Evolutionary conservation across 768 basidiomycete species (phyloP).

Genomic region (Boletus vinaceobasis): DNA sequence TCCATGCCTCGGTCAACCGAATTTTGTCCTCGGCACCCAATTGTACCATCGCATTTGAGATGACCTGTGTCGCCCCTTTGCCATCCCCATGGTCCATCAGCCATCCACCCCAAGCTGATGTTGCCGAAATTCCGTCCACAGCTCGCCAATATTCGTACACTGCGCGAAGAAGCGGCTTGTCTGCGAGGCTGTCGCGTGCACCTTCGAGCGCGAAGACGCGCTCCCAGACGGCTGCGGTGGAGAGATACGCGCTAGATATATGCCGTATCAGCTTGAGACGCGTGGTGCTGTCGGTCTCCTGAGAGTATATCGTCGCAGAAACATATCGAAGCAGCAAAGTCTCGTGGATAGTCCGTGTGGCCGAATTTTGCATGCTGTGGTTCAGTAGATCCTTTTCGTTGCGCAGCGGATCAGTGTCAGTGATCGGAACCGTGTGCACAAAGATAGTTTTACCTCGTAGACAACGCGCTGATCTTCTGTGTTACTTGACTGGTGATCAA

Average conservation of each 20-base stretch:
- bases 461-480: constrained; percentile 18
- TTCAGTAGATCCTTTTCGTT: constrained; percentile 39
- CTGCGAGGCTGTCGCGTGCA: constrained; percentile 12
- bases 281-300: constrained; percentile 12
- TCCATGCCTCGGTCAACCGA: constrained; percentile 38
- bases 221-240: constrained; percentile 43
- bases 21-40: constrained; percentile 27
- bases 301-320: constrained; percentile 28
- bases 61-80: constrained; percentile 36
- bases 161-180: constrained; percentile 16
- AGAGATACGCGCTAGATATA: constrained; percentile 41
- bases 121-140: constrained; percentile 37
- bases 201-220: constrained; percentile 36
- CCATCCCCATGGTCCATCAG: constrained; percentile 40
- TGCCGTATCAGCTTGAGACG: constrained; percentile 35
- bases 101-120: constrained; percentile 47
- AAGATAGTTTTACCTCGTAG: constrained; percentile 32
- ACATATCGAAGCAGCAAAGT: constrained; percentile 46
- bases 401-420: constrained; percentile 1
- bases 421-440: neutral
- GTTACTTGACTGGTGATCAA: constrained; percentile 26
- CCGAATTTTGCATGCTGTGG: constrained; percentile 44
- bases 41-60: constrained; percentile 33
- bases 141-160: constrained; percentile 45
- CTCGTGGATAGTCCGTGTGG: constrained; percentile 42